Percentiles rank a stretch among this genome's conserved stretches.
These are phyloP conservation scores for Agrocybe praecox DNA, from an alignment of 768 basidiomycete species.

Conservation along the genomic window DNA sequence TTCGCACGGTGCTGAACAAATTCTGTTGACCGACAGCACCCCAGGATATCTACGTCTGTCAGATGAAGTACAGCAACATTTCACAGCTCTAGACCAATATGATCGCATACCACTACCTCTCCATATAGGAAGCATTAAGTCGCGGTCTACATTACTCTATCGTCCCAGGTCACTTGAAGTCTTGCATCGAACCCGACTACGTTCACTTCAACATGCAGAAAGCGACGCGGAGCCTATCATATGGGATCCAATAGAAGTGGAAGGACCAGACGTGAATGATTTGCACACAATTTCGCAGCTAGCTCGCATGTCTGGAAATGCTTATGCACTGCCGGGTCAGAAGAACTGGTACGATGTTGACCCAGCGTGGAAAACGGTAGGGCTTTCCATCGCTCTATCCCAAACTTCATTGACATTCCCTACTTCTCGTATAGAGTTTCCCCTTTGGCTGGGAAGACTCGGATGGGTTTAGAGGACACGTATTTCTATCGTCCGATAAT, in stretches of 20 bases:
- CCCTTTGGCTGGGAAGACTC: conserved; percentile 78
- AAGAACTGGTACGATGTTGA: conserved; percentile 86
- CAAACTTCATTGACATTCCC: conserved; percentile 3
- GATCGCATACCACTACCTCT: conserved; percentile 9
- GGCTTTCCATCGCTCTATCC: conserved; percentile 8
- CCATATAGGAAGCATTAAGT: conserved; percentile 34
- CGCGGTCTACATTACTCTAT: conserved; percentile 59
- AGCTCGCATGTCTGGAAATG: conserved; percentile 88
- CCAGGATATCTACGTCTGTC: neutral
- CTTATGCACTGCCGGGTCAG: conserved; percentile 74
- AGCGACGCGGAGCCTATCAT: conserved; percentile 45
- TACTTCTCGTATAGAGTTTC: conserved; percentile 75
- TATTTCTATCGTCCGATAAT: conserved; percentile 80
- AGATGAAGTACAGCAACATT: neutral
- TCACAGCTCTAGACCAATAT: neutral
- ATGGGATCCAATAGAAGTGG: conserved; percentile 71
- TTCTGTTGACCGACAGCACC: neutral
- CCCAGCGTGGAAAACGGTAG: conserved; percentile 65
- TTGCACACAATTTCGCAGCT: conserved; percentile 79
- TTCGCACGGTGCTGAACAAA: neutral
- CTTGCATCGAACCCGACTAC: conserved; percentile 52
- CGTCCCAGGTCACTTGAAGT: conserved; percentile 56
- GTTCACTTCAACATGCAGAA: conserved; percentile 50
- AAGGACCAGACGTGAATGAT: conserved; percentile 80
- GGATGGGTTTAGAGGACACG: conserved; percentile 88